phyloP scores from a whole-genome alignment of 306 rosid genomes.

The Prinsepia uniflora region DNA sequence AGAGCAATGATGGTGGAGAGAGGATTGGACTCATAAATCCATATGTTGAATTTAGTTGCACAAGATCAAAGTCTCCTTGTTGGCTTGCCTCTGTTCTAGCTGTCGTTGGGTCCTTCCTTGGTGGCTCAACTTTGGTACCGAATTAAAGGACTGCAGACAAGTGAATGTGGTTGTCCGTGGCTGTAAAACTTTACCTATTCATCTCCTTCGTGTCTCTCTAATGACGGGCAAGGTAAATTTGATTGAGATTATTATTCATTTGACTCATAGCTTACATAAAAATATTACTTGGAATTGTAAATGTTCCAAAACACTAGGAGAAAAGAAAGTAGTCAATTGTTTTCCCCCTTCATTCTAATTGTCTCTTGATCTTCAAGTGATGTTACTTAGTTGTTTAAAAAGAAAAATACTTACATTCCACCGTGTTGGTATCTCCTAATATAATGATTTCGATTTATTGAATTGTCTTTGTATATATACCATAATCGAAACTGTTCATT shows the following conservation, averaged over 20 bases:
- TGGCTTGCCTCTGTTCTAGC: not conserved
- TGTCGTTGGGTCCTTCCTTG: not conserved
- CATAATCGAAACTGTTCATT: too few species aligned
- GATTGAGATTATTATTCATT: not conserved
- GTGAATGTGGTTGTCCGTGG: not conserved
- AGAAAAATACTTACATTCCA: too few species aligned
- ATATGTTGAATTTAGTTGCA: not conserved
- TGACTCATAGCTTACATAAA: not conserved
- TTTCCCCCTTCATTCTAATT: not conserved
- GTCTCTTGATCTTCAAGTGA: not conserved
- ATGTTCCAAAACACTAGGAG: not conserved
- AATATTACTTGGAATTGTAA: not conserved
- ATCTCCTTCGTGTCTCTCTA: not conserved
- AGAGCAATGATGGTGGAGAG: constrained; percentile 60
- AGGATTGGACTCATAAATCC: constrained; percentile 55
- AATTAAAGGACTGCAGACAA: not conserved
- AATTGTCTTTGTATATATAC: too few species aligned
- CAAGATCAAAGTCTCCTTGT: not conserved
- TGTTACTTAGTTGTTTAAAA: not conserved
- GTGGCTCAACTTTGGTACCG: not conserved
- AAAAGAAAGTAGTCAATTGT: not conserved
- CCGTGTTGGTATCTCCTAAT: too few species aligned
- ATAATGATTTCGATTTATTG: too few species aligned
- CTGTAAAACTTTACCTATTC: not conserved
- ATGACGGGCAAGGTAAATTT: not conserved